Evolutionary conservation across 1,139 yeast species (phyloP), one percentile per base, ranked within the genome.

Genomic region (Candida frijolesensis): DNA sequence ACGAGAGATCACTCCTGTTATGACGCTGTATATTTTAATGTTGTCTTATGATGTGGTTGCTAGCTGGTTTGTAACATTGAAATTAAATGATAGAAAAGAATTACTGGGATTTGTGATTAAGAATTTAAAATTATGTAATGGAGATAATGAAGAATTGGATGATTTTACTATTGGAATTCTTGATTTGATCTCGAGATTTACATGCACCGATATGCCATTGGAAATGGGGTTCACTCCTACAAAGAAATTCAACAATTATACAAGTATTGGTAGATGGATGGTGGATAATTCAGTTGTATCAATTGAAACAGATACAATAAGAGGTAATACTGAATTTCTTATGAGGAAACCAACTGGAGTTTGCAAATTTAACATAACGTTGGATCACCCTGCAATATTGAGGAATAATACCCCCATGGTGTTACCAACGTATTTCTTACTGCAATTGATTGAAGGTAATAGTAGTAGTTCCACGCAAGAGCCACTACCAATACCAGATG

Each of bases 301-400:
- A 2, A 73, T 89, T 38, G 80, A 80, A 46, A 83, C 90, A 0
- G 70, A 83, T 52, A 60, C 70, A 1, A 55, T 60, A 4, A 77
- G 76, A 11, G 95, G 95, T 0, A 74, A 76, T 14, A 74, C 88
- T 0, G 70, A 73, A 15, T 61, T 86, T 1, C 65, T 79, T 2
- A 66, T 85, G 2, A 71, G 95, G 54, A 72, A 90, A 45, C 88
- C 96, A 0, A 85, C 92, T 0, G 90, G 92, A 0, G 77, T 82
- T 0, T 67, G 82, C 0, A 74, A 76, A 22, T 76, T 84, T 55
- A 67, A 69, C 19, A 61, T 85, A 37, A 64, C 60, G 3, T 73
- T 84, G 6, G 82, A 80, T 49, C 70, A 68, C 15, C 57, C 57
- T 34, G 42, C 56, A 7, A 39, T 37, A 8, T 42, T 40, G 16